Percentiles rank a stretch among this genome's conserved stretches.
Evolutionary conservation across 495 filamentous ascomycete genomes (phyloP).

Genomic region (Talaromyces nanjingensis): DNA sequence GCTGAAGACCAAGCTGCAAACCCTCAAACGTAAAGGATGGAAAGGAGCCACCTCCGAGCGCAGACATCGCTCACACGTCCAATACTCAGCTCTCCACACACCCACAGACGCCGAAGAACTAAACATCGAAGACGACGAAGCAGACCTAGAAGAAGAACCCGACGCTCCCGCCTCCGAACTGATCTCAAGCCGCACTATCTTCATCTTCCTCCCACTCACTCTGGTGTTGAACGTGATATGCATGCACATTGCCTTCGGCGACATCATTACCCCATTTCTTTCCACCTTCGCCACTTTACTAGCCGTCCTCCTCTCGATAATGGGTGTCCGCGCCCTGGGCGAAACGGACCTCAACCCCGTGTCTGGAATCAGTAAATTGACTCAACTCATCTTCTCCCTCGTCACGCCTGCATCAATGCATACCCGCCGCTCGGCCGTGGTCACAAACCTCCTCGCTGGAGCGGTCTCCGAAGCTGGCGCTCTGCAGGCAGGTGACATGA

Average conservation of each 20-base stretch:
- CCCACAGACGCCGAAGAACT: conserved; percentile 13
- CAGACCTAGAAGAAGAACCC: conserved; percentile 34
- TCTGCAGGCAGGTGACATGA: conserved; percentile 91
- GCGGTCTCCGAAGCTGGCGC: conserved; percentile 84
- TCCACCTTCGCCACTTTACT: conserved; percentile 80
- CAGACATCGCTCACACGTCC: conserved; percentile 24
- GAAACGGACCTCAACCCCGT: conserved; percentile 98
- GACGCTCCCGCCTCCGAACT: conserved; percentile 83
- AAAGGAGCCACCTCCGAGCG: conserved; percentile 3
- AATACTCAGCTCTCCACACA: conserved; percentile 34
- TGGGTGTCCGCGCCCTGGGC: conserved; percentile 91
- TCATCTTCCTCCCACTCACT: conserved; percentile 67
- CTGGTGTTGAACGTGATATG: conserved; percentile 71
- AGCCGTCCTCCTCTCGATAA: conserved; percentile 82
- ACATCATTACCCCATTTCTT: conserved; percentile 51
- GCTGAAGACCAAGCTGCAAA: conserved; percentile 29
- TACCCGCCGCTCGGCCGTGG: conserved; percentile 53
- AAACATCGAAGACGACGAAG: conserved; percentile 12
- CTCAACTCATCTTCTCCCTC: conserved; percentile 88
- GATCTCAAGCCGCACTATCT: conserved; percentile 64
- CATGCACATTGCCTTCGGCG: conserved; percentile 73
- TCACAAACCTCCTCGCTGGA: conserved; percentile 93
- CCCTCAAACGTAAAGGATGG: conserved; percentile 14
- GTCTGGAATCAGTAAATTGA: conserved; percentile 92
- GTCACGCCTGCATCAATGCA: conserved; percentile 70